Conservation (phyloP, 1,139 yeast genomes). For the Geotrichum cucujoidarum region DNA sequence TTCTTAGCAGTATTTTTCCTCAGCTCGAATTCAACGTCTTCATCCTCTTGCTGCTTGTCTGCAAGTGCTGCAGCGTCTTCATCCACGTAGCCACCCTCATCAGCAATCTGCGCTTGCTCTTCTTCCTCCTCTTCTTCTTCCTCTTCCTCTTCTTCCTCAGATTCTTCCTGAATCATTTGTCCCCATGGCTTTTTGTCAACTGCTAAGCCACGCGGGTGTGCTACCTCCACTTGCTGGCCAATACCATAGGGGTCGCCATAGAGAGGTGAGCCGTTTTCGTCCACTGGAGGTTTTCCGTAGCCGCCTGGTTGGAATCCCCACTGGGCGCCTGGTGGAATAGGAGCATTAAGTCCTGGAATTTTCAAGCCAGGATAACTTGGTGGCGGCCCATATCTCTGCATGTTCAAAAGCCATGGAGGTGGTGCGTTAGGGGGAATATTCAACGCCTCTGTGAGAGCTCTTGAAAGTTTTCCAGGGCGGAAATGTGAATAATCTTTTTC, state of each 20-base stretch:
- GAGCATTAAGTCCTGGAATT: conserved; percentile 51
- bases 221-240: conserved; percentile 25
- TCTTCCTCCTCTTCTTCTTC: conserved; percentile 34
- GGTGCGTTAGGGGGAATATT: conserved; percentile 60
- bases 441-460: conserved; percentile 57
- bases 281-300: conserved; percentile 41
- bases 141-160: conserved; percentile 33
- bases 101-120: conserved; percentile 27
- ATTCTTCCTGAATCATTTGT: conserved; percentile 32
- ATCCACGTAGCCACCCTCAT: conserved; percentile 29
- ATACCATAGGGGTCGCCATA: conserved; percentile 37
- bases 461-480: conserved; percentile 67
- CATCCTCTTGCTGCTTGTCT: conserved; percentile 21
- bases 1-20: conserved; percentile 12
- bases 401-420: conserved; percentile 78
- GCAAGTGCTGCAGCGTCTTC: conserved; percentile 28
- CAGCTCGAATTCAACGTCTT: conserved; percentile 20
- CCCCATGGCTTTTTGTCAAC: conserved; percentile 37
- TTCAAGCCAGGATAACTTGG: conserved; percentile 69
- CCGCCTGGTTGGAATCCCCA: conserved; percentile 42
- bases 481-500: conserved; percentile 44
- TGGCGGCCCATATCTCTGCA: conserved; percentile 76
- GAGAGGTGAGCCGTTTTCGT: conserved; percentile 34
- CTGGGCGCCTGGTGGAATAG: conserved; percentile 39
- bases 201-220: conserved; percentile 41